phyloP scores from a whole-genome alignment of 2,329 filamentous ascomycete species.

The Dactylellina sp. region DNA sequence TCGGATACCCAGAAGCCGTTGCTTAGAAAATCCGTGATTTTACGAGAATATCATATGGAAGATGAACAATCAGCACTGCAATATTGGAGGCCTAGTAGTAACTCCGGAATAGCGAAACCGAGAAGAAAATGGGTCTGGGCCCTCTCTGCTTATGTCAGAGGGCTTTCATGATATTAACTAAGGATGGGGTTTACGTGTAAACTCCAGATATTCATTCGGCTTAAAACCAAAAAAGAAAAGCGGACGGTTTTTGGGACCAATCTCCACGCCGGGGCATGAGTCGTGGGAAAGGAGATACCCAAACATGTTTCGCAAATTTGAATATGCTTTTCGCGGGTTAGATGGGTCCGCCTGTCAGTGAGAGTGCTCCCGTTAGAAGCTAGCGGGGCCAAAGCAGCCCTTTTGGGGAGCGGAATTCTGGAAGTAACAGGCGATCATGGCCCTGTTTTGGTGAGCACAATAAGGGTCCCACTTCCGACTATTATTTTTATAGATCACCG shows the following conservation, averaged over 20 bases:
- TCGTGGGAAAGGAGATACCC: constrained; percentile 5
- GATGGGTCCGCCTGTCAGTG: constrained; percentile 23
- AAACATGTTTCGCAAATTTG: constrained; percentile 50
- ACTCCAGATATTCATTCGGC: constrained; percentile 22
- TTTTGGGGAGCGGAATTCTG: neutral
- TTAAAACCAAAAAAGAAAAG: too few species aligned
- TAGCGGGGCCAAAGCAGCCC: neutral
- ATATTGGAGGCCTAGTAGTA: neutral
- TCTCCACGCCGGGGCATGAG: too few species aligned
- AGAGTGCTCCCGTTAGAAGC: constrained; percentile 29
- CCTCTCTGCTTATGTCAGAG: constrained; percentile 28
- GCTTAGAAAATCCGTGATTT: neutral
- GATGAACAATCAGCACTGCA: neutral
- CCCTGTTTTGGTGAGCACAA: neutral
- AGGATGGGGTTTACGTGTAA: constrained; percentile 28
- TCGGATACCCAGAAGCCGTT: neutral
- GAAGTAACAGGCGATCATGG: constrained; percentile 21
- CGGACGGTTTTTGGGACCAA: too few species aligned
- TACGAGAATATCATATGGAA: neutral
- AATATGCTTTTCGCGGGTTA: constrained; percentile 7
- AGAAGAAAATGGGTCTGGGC: neutral
- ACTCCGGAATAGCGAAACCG: neutral
- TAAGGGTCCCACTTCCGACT: constrained; percentile 14
- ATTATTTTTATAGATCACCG: constrained; percentile 7
- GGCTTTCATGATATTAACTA: constrained; percentile 20